Base-by-base conservation (phyloP, 371 early-diverging fungal species). In the Chytridiales sp. region DNA sequence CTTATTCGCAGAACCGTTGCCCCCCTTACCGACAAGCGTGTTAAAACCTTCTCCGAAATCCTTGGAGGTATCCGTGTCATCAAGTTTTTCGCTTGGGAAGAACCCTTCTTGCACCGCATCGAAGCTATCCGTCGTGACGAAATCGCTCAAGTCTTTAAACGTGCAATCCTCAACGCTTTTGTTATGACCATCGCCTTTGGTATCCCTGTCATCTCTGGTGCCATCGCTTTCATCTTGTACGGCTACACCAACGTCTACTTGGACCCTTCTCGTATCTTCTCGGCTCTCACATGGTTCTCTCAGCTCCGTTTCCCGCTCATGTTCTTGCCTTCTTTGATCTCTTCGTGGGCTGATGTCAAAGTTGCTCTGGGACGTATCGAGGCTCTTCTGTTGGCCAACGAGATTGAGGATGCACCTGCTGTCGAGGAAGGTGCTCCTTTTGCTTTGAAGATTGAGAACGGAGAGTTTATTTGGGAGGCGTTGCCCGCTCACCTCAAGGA, bases 291-390 rank as follows among this genome's bases (percentile, higher is more conserved):
- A 22, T 74, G 69, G 69, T 80, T 80, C 52, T 52, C 47, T 19
- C 52, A 61, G 42, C 62, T 76, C 31, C 51, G 85, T 54, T 72
- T 79, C 54, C 83, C 90, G 2, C 74, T 93, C 52, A 85, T 88
- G 77, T 77, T 80, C 61, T 67, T 91, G 26, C 91, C 94, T 6
- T 68, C 79, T 35, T 57, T 87, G 39, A 79, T 89, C 50, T 78
- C 81, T 27, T 76, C 76, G 50, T 59, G 84, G 35, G 79, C 89
- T 52, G 85, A 87, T 50, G 81, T 86, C 50, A 75, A 80, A 44
- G 89, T 92, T 31, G 88, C 90, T 40, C 53, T 91, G 19, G 68
- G 54, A n/a, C 86, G 95, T 61, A 86, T 95, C 51, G 77, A 87
- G 58, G 69, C 66, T 15, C 86, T 89, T 42, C 74, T 94, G 48